These are phyloP conservation scores for Smittium mucronatum DNA, from an alignment of 371 early-diverging fungal genomes.

Conservation along the genomic window DNA sequence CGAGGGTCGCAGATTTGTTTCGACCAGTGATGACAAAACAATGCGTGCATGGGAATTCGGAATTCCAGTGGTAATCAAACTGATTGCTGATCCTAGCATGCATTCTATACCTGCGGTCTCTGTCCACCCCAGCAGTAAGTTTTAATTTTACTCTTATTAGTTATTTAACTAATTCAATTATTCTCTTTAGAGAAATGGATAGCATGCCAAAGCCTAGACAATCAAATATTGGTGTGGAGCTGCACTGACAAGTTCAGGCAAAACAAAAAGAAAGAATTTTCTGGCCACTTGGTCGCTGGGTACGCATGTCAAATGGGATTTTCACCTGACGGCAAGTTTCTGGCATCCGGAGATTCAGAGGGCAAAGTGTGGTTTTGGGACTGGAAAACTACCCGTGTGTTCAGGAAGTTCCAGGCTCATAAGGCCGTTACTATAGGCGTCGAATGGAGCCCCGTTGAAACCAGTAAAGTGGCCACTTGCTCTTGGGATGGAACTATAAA, in stretches of 20 bases:
- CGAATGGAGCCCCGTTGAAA: conserved; percentile 93
- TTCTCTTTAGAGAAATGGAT: conserved; percentile 60
- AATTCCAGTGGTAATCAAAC: conserved; percentile 93
- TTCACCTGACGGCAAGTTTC: conserved; percentile 79
- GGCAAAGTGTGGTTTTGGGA: conserved; percentile 93
- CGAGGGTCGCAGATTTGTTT: conserved; percentile 83
- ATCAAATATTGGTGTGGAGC: conserved; percentile 80
- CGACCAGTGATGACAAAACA: conserved; percentile 92
- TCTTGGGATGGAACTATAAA: conserved; percentile 94
- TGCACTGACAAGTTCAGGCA: conserved; percentile 73
- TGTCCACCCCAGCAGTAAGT: conserved; percentile 50
- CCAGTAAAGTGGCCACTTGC: conserved; percentile 84
- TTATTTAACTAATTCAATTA: not conserved
- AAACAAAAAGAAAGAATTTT: conserved; percentile 82
- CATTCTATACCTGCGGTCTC: conserved; percentile 89
- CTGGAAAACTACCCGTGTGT: conserved; percentile 79
- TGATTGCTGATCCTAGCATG: conserved; percentile 92
- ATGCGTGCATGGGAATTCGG: conserved; percentile 94
- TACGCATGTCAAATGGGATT: conserved; percentile 90
- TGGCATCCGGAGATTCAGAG: conserved; percentile 85
- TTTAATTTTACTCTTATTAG: not conserved
- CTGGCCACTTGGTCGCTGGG: conserved; percentile 87
- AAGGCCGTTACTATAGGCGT: conserved; percentile 74
- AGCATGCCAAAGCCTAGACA: conserved; percentile 87
- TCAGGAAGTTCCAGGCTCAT: conserved; percentile 80